Percentiles rank a stretch among this genome's conserved stretches.
These are phyloP conservation scores for Russula foetens DNA, from an alignment of 768 basidiomycete species.

Conservation along the genomic window DNA sequence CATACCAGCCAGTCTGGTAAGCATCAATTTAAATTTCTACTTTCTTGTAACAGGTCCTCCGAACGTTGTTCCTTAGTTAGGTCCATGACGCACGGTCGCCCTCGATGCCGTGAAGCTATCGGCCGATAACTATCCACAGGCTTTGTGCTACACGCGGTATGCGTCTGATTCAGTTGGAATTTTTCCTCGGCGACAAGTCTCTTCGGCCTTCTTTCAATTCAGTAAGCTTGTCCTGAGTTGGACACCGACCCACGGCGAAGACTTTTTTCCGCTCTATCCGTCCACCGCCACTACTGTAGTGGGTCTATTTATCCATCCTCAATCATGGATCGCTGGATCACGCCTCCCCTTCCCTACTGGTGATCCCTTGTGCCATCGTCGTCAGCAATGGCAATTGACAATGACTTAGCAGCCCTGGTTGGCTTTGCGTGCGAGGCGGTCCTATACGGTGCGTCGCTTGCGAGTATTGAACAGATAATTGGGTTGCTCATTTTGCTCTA, in stretches of 20 bases:
- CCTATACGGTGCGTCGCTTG: conserved; percentile 27
- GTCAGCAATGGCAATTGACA: conserved; percentile 23
- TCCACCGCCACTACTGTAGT: neutral
- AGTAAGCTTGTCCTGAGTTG: neutral
- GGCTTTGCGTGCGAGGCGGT: conserved; percentile 32
- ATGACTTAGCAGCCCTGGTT: conserved; percentile 29
- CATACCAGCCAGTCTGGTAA: too few species aligned
- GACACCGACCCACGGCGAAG: neutral
- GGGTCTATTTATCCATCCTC: neutral
- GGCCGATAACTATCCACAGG: neutral
- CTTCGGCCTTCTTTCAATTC: neutral
- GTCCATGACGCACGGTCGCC: neutral
- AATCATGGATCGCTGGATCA: neutral
- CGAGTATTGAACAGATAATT: conserved; percentile 21
- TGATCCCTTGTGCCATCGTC: neutral
- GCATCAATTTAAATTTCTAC: neutral
- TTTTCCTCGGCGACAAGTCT: neutral
- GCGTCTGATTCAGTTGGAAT: neutral
- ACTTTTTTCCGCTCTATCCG: neutral
- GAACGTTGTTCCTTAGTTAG: neutral
- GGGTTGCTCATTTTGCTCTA: neutral
- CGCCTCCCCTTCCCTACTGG: neutral
- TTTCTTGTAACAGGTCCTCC: neutral
- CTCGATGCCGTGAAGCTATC: neutral
- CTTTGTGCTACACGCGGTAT: too few species aligned